A percentile compares a stretch with the other conserved stretches of the same genome.
Evolutionary conservation across 345 rosid species (phyloP).

Genomic region (Cardamine chenopodiifolia): DNA sequence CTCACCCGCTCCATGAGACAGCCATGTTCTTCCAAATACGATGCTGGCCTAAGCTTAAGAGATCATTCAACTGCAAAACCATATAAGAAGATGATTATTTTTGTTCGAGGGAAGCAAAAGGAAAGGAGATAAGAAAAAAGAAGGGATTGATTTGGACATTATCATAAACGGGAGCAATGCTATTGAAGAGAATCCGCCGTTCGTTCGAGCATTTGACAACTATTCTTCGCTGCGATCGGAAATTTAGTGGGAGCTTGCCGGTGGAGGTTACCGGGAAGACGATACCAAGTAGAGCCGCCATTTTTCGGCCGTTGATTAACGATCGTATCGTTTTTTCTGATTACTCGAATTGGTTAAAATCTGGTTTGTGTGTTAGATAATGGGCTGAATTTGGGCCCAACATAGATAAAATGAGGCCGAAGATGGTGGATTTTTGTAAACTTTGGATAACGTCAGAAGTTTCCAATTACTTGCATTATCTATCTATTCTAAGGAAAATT

Average conservation of each 20-base stretch:
- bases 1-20: slow-evolving; percentile 73
- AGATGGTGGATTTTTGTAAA: not conserved
- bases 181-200: slow-evolving; percentile 66
- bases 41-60: slow-evolving; percentile 84
- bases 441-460: not conserved
- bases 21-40: slow-evolving; percentile 89
- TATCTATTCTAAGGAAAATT: not conserved
- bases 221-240: slow-evolving; percentile 1
- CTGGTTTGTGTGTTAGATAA: not conserved
- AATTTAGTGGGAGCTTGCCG: slow-evolving; percentile 1
- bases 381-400: slow-evolving; percentile 11
- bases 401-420: not conserved
- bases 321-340: slow-evolving; percentile 8
- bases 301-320: slow-evolving; percentile 30
- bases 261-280: slow-evolving; percentile 23
- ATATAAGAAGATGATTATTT: not conserved
- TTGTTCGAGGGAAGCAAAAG: not conserved
- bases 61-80: slow-evolving; percentile 66
- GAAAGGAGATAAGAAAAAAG: not conserved
- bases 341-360: not conserved
- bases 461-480: not conserved
- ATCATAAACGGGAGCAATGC: slow-evolving; percentile 86
- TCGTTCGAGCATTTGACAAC: slow-evolving; percentile 51
- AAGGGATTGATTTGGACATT: slow-evolving; percentile 42
- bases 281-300: slow-evolving; percentile 46